Base-by-base conservation (phyloP, 441 rosid species). In the Heliophila coronopifolia region DNA sequence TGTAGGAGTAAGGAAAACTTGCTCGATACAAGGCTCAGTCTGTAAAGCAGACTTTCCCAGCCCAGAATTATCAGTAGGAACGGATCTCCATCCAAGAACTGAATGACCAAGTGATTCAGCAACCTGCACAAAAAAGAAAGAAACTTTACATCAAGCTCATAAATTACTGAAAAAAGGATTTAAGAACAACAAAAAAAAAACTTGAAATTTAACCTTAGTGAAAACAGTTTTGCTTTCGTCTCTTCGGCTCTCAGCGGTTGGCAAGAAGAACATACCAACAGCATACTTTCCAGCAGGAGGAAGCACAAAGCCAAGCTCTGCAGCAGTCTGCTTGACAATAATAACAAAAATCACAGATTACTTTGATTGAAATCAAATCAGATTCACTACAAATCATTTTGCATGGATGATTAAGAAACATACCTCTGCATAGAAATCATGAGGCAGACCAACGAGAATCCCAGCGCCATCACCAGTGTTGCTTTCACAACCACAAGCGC, bases 381-480 rank as follows among this genome's bases (percentile, higher is more conserved):
- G 31, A 48, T 20, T n/a, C 47, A 25, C 13, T 11, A 15, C 30
- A 23, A 12, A 6, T 6, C 5, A 6, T 3, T n/a, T 36, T 45
- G 55, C 59, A 62, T 54, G 61, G 25, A n/a, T 22, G 9, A 26
- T 3, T 15, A 25, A 14, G 7, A 3, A 41, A 43, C 58, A 26
- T 50, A 77, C 99, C 88, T 90, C 79, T 40, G 72, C 74, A 50
- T 68, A 90, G 72, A 84, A 94, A 6, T 73, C 74, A 37, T 90
- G 98, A 51, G 99, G 95, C 35, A 90, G 75, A 31, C 85, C 94
- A 6, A 90, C 94, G 19, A 94, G 92, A 70, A 94, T 83, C n/a
- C 99, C 99, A 61, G 98, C 99, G 17, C 99, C 99, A 40, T 94
- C 99, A 4, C 99, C 99, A 9, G 98, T 94, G 60, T 94, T 94